phyloP scores from a whole-genome alignment of 2,329 filamentous ascomycete genomes.

The Talaromyces sp. region DNA sequence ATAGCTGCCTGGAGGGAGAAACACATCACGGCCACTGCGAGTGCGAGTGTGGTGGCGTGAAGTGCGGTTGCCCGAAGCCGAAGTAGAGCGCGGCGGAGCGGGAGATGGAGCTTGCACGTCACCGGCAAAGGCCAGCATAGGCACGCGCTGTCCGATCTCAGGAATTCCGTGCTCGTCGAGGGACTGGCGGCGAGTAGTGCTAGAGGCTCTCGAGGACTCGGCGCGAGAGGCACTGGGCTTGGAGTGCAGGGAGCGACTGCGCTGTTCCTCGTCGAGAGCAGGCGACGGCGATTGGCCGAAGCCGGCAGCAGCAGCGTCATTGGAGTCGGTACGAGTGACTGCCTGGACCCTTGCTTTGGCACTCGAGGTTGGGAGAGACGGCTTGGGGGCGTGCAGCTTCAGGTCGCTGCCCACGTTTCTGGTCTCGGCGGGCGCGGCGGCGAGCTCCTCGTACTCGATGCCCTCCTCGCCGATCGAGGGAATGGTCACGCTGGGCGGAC shows the following conservation, averaged over 20 bases:
- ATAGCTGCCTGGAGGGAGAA: conserved; percentile 81
- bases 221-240: conserved; percentile 54
- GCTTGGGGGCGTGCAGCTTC: conserved; percentile 82
- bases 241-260: conserved; percentile 54
- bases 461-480: conserved; percentile 88
- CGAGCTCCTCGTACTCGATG: conserved; percentile 70
- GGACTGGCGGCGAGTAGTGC: conserved; percentile 50
- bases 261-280: conserved; percentile 45
- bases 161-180: conserved; percentile 81
- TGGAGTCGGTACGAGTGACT: conserved; percentile 89
- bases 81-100: conserved; percentile 44
- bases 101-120: conserved; percentile 95
- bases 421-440: conserved; percentile 61
- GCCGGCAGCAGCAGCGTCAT: conserved; percentile 75
- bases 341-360: conserved; percentile 76
- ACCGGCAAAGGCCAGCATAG: conserved; percentile 86
- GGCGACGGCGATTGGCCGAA: conserved; percentile 59
- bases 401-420: conserved; percentile 73
- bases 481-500: conserved; percentile 71
- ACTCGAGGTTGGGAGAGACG: conserved; percentile 72
- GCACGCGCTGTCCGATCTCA: conserved; percentile 85
- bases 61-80: conserved; percentile 37
- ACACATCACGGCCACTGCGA: conserved; percentile 64
- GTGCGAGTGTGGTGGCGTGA: conserved; percentile 62
- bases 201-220: conserved; percentile 37